phyloP scores from a whole-genome alignment of 2,329 filamentous ascomycete genomes.

The Pseudogymnoascus verrucosus region DNA sequence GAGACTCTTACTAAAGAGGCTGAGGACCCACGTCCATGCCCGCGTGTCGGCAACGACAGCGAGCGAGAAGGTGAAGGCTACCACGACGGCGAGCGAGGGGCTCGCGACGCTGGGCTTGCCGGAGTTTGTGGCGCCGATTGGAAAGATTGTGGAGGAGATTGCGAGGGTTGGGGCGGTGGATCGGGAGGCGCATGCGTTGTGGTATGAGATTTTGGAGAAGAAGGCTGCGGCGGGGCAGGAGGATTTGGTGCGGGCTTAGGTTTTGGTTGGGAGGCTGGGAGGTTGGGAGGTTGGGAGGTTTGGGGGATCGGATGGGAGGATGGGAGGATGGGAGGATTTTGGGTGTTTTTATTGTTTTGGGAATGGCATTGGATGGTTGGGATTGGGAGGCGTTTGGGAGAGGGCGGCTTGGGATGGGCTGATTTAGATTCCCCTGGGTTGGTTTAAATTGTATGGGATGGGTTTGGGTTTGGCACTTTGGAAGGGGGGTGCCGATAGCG shows the following conservation, averaged over 20 bases:
- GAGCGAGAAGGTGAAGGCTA: slow-evolving; percentile 62
- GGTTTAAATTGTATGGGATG: not conserved
- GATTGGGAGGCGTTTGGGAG: not conserved
- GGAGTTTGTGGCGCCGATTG: slow-evolving; percentile 63
- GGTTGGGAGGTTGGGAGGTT: not conserved
- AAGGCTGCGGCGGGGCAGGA: slow-evolving; percentile 53
- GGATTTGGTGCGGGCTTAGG: slow-evolving; percentile 33
- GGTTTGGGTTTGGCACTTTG: slow-evolving; percentile 2
- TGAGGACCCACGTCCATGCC: slow-evolving; percentile 58
- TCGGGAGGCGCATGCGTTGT: slow-evolving; percentile 56
- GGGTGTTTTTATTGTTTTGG: not conserved
- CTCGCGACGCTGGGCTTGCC: slow-evolving; percentile 62
- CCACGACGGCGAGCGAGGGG: slow-evolving; percentile 60
- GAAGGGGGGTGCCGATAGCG: not conserved
- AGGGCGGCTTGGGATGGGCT: not conserved
- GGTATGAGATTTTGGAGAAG: slow-evolving; percentile 56
- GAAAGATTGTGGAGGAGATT: slow-evolving; percentile 61
- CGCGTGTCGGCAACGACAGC: slow-evolving; percentile 58
- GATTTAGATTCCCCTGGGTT: not conserved
- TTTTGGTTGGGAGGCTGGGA: not conserved
- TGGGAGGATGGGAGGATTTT: not conserved
- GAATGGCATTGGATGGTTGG: not conserved
- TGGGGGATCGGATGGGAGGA: not conserved
- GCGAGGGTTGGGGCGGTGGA: slow-evolving; percentile 59
- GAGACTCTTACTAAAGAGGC: slow-evolving; percentile 58